A percentile compares a stretch with the other conserved stretches of the same genome.
These are phyloP conservation scores for Earliella scabrosa DNA, from an alignment of 1,284 basidiomycete species.

Conservation along the genomic window DNA sequence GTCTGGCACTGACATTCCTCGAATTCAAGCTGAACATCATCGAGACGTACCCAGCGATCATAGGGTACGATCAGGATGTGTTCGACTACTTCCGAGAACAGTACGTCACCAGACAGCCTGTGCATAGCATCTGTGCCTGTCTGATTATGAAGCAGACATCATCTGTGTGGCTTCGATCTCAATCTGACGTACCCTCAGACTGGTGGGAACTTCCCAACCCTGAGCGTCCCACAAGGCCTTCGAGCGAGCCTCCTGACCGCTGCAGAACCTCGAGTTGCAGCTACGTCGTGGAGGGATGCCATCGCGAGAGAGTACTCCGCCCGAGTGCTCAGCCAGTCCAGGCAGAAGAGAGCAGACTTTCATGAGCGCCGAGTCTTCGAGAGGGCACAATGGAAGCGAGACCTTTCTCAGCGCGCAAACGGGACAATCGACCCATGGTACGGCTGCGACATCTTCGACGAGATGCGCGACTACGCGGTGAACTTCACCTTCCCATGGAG, in stretches of 20 bases:
- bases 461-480: conserved; percentile 38
- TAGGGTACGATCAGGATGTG: conserved; percentile 66
- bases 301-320: conserved; percentile 7
- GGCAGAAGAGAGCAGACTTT: neutral
- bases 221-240: conserved; percentile 7
- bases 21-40: conserved; percentile 61
- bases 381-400: conserved; percentile 23
- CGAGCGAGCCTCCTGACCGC: neutral
- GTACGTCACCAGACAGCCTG: conserved; percentile 49
- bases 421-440: conserved; percentile 39
- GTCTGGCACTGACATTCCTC: too few relatives aligned
- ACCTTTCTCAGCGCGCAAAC: conserved; percentile 29
- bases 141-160: conserved; percentile 16
- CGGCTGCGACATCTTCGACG: conserved; percentile 36
- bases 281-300: conserved; percentile 9
- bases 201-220: conserved; percentile 48
- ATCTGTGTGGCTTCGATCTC: conserved; percentile 56
- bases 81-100: conserved; percentile 68
- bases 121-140: too few relatives aligned
- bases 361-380: neutral
- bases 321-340: neutral
- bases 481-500: conserved; percentile 63
- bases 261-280: neutral
- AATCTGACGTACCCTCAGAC: conserved; percentile 70
- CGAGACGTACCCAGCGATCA: conserved; percentile 72